Conservation (phyloP, 2,329 filamentous ascomycete species). For the Phyllachora maydis region DNA sequence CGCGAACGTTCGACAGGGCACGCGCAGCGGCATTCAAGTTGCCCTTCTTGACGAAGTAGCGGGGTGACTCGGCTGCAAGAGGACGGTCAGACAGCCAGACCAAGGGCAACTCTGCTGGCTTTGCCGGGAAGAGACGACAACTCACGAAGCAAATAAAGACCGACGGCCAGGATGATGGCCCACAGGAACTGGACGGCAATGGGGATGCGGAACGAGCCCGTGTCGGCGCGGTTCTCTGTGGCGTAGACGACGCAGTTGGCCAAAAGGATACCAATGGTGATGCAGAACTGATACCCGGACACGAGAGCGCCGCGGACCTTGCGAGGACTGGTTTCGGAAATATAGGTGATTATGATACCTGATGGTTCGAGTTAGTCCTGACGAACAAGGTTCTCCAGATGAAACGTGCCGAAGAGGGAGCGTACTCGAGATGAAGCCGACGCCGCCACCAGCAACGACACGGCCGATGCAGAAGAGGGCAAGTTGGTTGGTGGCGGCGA, state of each 20-base stretch:
- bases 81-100: too few species aligned
- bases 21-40: constrained; percentile 41
- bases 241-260: constrained; percentile 57
- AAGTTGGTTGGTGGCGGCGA: constrained; percentile 17
- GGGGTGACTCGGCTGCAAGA: constrained; percentile 73
- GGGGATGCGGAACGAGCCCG: constrained; percentile 58
- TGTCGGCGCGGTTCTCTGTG: constrained; percentile 39
- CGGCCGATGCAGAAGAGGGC: constrained; percentile 47
- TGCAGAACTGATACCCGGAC: constrained; percentile 12
- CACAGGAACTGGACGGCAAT: constrained; percentile 65
- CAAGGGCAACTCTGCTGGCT: too few species aligned
- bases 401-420: too few species aligned
- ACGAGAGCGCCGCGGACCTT: constrained; percentile 32
- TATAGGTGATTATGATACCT: constrained; percentile 51
- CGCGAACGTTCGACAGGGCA: constrained; percentile 48
- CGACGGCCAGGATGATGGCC: constrained; percentile 52
- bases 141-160: constrained; percentile 58
- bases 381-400: too few species aligned
- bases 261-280: constrained; percentile 41
- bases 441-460: constrained; percentile 56
- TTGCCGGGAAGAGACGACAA: too few species aligned
- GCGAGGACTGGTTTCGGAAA: constrained; percentile 44
- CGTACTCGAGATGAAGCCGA: constrained; percentile 65
- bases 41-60: constrained; percentile 68
- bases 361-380: constrained; percentile 11